Evolutionary conservation across 176 grass and related monocot genomes (phyloP), one percentile per base, ranked within the genome.

Genomic region (Saccharum officinarum): DNA sequence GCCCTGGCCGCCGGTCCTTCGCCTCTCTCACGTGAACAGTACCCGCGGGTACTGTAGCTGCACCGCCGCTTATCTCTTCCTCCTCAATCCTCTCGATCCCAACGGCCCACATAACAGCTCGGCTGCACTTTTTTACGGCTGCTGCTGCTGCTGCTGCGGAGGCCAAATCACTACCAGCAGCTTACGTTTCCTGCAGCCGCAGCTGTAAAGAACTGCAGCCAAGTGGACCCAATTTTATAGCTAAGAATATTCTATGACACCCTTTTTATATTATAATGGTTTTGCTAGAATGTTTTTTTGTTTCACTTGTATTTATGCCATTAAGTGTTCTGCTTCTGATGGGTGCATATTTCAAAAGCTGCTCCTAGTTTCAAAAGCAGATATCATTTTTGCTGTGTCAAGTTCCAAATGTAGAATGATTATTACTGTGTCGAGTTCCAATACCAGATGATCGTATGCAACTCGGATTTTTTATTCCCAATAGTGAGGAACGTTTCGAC

Each of bases 201-300:
- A 23, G 57, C n/a, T 60, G 22, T 59, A 59, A 59, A 59, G 3
- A 59, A n/a, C 55, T 59, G 52, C 52, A 55, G 18, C 52, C 18
- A 2, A 57, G 54, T 57, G 54, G 54, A 9, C 20, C 54, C 54
- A 57, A 31, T 41, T 79, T 75, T 28, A 30, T 61, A 23, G 16
- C 33, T 42, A 76, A 49, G 40, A 76, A 33, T 62, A 69, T 40
- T 69, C 33, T 52, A 8, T 78, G 34, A 9, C n/a, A 11, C 12
- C 4, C 8, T 83, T 86, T 46, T 70, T 77, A n/a, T 69, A 52
- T 64, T 83, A 47, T 64, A 42, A 78, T 39, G n/a, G 40, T 50
- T 54, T 17, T 0, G 31, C 52, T 85, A 50, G 31, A 76, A 71
- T 71, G 12, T 33, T 70, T 18, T 41, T 54, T 18, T 50, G 15